Evolutionary conservation across 1,139 yeast genomes (phyloP).

Genomic region (Sugiyamaella paludigena): DNA sequence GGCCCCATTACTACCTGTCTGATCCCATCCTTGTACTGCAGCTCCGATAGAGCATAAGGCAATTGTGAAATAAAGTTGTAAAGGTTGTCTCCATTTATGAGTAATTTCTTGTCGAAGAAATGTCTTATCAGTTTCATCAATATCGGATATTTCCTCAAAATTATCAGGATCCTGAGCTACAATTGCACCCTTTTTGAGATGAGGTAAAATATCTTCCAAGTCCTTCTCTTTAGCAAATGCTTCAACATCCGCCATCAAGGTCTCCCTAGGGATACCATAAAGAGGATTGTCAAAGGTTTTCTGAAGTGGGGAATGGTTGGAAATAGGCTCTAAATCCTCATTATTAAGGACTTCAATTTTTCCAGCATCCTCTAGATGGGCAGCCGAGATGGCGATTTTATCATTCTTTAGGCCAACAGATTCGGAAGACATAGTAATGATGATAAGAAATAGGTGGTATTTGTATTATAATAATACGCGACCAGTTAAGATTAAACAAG

Average conservation of each 20-base stretch:
- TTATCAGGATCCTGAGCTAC: slow-evolving; percentile 24
- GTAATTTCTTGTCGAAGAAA: slow-evolving; percentile 51
- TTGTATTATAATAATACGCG: no score
- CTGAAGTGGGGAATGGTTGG: no score
- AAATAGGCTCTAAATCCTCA: no score
- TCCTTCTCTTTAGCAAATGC: slow-evolving; percentile 21
- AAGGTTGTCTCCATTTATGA: slow-evolving; percentile 66
- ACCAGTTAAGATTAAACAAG: no score
- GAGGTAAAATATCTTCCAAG: slow-evolving; percentile 18
- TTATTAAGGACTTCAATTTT: no score
- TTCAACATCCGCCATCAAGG: slow-evolving; percentile 20
- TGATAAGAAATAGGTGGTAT: no score
- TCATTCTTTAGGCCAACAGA: no score
- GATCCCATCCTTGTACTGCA: slow-evolving; percentile 91
- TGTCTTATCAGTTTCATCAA: slow-evolving; percentile 59
- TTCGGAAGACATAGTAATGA: no score
- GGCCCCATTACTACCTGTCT: slow-evolving; percentile 83
- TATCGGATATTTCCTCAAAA: slow-evolving; percentile 45
- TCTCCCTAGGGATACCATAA: slow-evolving; percentile 18
- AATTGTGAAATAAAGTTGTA: slow-evolving; percentile 56
- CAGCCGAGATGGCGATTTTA: no score
- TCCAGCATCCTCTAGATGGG: no score
- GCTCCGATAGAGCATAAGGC: slow-evolving; percentile 82
- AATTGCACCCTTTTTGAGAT: slow-evolving; percentile 23
- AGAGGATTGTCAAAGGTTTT: slow-evolving; percentile 22